These are phyloP conservation scores for Exophiala sp. DNA, from an alignment of 2,329 filamentous ascomycete species.

Conservation along the genomic window DNA sequence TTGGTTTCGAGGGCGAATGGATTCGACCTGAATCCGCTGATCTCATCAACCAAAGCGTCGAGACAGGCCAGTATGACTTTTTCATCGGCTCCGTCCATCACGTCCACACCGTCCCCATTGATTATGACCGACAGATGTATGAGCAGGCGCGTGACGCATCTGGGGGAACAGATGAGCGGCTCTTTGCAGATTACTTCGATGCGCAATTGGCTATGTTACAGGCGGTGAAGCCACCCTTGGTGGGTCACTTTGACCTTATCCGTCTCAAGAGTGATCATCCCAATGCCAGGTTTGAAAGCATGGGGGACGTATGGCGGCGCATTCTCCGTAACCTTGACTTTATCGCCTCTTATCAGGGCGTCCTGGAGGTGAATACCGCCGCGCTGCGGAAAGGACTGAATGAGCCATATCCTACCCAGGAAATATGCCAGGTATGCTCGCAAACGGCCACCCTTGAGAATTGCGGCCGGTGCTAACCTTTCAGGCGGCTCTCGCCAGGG, in stretches of 20 bases:
- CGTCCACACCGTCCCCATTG: slow-evolving; percentile 77
- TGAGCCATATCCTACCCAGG: slow-evolving; percentile 79
- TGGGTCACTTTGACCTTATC: slow-evolving; percentile 93
- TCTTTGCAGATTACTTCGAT: slow-evolving; percentile 84
- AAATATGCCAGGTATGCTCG: slow-evolving; percentile 64
- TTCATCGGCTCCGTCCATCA: slow-evolving; percentile 94
- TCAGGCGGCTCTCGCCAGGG: slow-evolving; percentile 64
- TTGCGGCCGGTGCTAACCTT: not conserved
- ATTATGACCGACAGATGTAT: slow-evolving; percentile 70
- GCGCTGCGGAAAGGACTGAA: slow-evolving; percentile 81
- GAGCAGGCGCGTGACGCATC: slow-evolving; percentile 52
- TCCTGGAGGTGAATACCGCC: slow-evolving; percentile 85
- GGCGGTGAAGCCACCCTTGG: slow-evolving; percentile 64
- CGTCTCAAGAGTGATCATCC: slow-evolving; percentile 69
- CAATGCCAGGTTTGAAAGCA: slow-evolving; percentile 53
- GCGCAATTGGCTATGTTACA: slow-evolving; percentile 74
- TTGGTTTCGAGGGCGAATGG: slow-evolving; percentile 93
- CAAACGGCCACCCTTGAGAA: not conserved
- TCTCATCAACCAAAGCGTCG: slow-evolving; percentile 55
- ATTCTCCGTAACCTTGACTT: slow-evolving; percentile 68
- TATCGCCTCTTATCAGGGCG: slow-evolving; percentile 66
- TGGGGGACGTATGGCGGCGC: slow-evolving; percentile 64
- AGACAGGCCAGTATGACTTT: slow-evolving; percentile 67
- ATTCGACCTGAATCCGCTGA: slow-evolving; percentile 63
- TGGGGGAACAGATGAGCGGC: slow-evolving; percentile 61